Base-by-base conservation (phyloP, 1,284 basidiomycete genomes). In the Phaffia rhodozyma region DNA sequence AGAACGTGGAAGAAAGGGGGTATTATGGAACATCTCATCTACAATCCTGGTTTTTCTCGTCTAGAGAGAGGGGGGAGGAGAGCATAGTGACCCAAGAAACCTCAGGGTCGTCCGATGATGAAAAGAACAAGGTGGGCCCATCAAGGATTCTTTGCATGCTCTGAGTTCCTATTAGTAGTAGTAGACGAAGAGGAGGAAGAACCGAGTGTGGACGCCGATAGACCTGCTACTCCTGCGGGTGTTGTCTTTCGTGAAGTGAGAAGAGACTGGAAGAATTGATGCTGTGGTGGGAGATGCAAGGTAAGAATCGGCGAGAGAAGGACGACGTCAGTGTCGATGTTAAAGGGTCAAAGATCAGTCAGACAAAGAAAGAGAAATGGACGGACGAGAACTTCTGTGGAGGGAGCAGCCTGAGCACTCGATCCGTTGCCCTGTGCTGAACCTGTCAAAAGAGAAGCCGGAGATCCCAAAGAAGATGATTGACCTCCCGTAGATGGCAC, bases 221-320 rank as follows among this genome's bases (percentile, higher is more conserved):
- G 30, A 18, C 54, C 54, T n/a, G 54, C 54, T 18, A 55, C 23
- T n/a, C 57, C 57, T 5, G 30, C 34, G n/a, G 38, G 9, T 5
- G 61, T 57, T 20, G 47, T 64, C 48, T 54, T 60, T 30, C 56
- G 3, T 27, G 47, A 29, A 3, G 34, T 55, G 7, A 64, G 63
- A 4, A 64, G 63, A 2, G 63, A 64, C 32, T 58, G 56, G 58
- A 64, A 64, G 54, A 64, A 64, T 52, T 64, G 59, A 55, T 64
- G 63, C 63, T 64, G 63, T 7, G n/a, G 11, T 53, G 23, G 0
- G 29, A 47, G 48, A 27, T 30, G 27, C 32, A 9, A 34, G 27
- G 27, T 23, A 20, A 38, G 49, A 6, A 48, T 30, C 18, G 4
- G n/a, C 32, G 25, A 49, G 18, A 55, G 32, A 21, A 50, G 23